A percentile compares a stretch with the other conserved stretches of the same genome.
phyloP scores from a whole-genome alignment of 306 rosid genomes.

The Trichosanthes truncata region DNA sequence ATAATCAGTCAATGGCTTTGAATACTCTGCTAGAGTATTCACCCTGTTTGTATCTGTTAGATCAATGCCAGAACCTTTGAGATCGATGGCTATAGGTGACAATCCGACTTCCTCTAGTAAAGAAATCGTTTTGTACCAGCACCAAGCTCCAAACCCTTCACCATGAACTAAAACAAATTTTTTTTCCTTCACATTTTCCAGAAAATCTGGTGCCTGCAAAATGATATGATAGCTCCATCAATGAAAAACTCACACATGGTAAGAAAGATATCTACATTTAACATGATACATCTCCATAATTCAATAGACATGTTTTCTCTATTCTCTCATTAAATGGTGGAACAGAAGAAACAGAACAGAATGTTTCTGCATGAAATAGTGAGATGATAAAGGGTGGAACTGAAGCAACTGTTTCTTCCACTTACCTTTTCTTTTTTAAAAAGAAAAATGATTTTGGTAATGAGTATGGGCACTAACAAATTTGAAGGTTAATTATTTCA shows the following conservation, averaged over 20 bases:
- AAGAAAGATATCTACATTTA: neutral
- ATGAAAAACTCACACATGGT: neutral
- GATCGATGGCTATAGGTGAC: conserved; percentile 73
- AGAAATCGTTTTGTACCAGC: conserved; percentile 91
- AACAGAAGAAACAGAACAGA: neutral
- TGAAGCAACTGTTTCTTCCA: neutral
- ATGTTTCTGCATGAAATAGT: neutral
- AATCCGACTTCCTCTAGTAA: conserved; percentile 76
- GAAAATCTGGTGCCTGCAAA: conserved; percentile 9
- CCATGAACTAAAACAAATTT: conserved; percentile 76
- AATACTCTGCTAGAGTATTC: conserved; percentile 58
- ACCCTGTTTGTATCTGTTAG: conserved; percentile 59
- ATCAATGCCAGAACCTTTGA: conserved; percentile 88
- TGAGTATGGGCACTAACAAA: neutral
- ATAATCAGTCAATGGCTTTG: conserved; percentile 69
- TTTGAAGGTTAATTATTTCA: neutral
- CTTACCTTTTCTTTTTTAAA: neutral
- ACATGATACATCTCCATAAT: neutral
- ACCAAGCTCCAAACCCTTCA: conserved; percentile 99
- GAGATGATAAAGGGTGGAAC: neutral
- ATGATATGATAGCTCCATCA: neutral
- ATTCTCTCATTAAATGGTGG: neutral
- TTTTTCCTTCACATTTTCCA: conserved; percentile 51
- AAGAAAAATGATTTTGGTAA: neutral
- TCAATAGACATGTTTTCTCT: neutral